A percentile compares a stretch with the other conserved stretches of the same genome.
phyloP scores from a whole-genome alignment of 1,284 basidiomycete genomes.

The Neonothopanus nambi region DNA sequence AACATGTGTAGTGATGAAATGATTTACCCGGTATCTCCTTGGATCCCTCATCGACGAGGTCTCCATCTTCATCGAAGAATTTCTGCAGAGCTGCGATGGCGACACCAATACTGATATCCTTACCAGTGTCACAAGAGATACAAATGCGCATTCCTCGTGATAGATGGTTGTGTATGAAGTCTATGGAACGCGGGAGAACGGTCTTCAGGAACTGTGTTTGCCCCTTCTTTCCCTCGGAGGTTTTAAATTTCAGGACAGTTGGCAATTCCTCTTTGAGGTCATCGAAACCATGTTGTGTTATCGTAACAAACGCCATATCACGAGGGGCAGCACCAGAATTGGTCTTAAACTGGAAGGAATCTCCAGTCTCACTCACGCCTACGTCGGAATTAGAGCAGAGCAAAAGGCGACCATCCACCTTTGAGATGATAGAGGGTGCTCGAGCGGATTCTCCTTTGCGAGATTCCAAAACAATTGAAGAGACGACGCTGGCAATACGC shows the following conservation, averaged over 20 bases:
- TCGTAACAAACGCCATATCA: not conserved
- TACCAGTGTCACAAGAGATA: slow-evolving; percentile 57
- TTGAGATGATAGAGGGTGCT: slow-evolving; percentile 32
- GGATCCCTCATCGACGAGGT: slow-evolving; percentile 20
- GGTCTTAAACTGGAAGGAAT: not conserved
- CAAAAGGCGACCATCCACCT: slow-evolving; percentile 38
- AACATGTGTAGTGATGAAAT: not conserved
- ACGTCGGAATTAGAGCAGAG: slow-evolving; percentile 37
- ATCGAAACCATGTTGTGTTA: not conserved
- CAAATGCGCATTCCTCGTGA: slow-evolving; percentile 39
- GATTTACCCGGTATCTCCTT: slow-evolving; percentile 19
- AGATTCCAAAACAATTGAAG: slow-evolving; percentile 5
- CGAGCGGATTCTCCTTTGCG: not conserved
- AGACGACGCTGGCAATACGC: slow-evolving; percentile 48
- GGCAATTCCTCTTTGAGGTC: slow-evolving; percentile 13
- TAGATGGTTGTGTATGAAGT: slow-evolving; percentile 48
- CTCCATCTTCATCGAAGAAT: slow-evolving; percentile 59
- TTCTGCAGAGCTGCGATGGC: slow-evolving; percentile 55
- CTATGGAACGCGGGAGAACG: slow-evolving; percentile 50
- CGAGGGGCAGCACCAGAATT: not conserved
- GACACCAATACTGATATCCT: slow-evolving; percentile 65
- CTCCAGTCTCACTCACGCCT: not conserved
- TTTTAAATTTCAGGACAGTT: slow-evolving; percentile 18
- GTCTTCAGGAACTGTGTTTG: slow-evolving; percentile 49
- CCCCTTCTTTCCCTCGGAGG: slow-evolving; percentile 52